Conservation (phyloP, 805 yeast genomes). For the Zygotorulaspora chibaensis region DNA sequence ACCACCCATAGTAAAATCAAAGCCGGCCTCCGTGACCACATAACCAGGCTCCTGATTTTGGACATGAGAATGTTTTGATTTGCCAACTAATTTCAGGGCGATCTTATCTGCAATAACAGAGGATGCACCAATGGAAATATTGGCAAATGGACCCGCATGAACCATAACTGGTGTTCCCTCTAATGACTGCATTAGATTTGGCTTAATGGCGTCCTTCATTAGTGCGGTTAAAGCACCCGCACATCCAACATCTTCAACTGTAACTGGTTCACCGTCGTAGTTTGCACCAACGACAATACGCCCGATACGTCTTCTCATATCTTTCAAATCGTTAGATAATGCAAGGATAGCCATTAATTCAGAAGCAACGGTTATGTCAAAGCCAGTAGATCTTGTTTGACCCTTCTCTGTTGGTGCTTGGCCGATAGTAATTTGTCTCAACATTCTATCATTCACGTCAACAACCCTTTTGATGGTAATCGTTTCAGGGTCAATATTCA, state of each 20-base stretch:
- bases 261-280: slow-evolving; percentile 70
- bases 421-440: slow-evolving; percentile 86
- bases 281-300: slow-evolving; percentile 84
- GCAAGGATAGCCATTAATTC: slow-evolving; percentile 97
- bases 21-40: slow-evolving; percentile 97
- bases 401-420: slow-evolving; percentile 93
- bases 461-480: slow-evolving; percentile 91
- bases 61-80: slow-evolving; percentile 38
- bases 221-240: slow-evolving; percentile 95
- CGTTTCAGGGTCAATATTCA: slow-evolving; percentile 84
- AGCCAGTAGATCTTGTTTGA: slow-evolving; percentile 78
- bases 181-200: slow-evolving; percentile 93
- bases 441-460: slow-evolving; percentile 88
- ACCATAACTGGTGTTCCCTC: slow-evolving; percentile 98
- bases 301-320: slow-evolving; percentile 85
- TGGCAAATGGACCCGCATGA: slow-evolving; percentile 98
- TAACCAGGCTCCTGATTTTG: slow-evolving; percentile 58
- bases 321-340: slow-evolving; percentile 67
- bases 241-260: slow-evolving; percentile 91
- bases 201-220: slow-evolving; percentile 93
- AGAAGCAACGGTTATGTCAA: slow-evolving; percentile 93
- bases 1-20: slow-evolving; percentile 99
- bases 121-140: slow-evolving; percentile 94
- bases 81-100: slow-evolving; percentile 85
- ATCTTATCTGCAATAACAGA: slow-evolving; percentile 90